Evolutionary conservation across 352 stramenopile species (phyloP).

Genomic region (Phytophthora cajani): DNA sequence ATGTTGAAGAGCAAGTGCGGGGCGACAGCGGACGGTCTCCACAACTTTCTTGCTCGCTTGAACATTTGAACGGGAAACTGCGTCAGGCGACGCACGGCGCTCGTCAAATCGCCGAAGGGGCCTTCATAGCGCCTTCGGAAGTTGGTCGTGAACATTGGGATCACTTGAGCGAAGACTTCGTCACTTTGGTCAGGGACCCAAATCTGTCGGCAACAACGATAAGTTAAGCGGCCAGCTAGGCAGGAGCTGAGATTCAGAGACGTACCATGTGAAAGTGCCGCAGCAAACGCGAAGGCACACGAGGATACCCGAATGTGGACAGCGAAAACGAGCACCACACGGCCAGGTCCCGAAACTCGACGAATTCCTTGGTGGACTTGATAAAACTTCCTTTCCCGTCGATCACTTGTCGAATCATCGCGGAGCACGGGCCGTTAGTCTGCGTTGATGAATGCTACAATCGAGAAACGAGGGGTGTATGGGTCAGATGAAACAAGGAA

Average conservation of each 20-base stretch:
- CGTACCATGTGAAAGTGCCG: conserved; percentile 73
- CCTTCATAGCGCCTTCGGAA: conserved; percentile 42
- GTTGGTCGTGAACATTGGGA: conserved; percentile 49
- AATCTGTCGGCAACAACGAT: conserved; percentile 30
- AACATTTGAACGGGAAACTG: conserved; percentile 60
- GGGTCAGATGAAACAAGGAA: background rate
- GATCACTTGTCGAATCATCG: conserved; percentile 70
- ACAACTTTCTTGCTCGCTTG: conserved; percentile 25
- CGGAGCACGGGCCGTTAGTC: conserved; percentile 35
- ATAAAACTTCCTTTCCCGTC: conserved; percentile 65
- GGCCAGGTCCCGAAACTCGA: conserved; percentile 59
- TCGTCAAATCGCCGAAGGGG: conserved; percentile 25
- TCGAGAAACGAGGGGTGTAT: background rate
- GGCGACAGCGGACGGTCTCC: conserved; percentile 36
- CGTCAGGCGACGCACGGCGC: conserved; percentile 34
- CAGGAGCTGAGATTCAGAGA: background rate
- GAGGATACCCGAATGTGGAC: conserved; percentile 47
- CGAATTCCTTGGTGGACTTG: conserved; percentile 58
- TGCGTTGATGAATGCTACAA: conserved; percentile 16
- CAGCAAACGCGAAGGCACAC: conserved; percentile 50
- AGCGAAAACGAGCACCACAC: conserved; percentile 61
- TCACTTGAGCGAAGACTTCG: conserved; percentile 45
- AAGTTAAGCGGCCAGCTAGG: background rate
- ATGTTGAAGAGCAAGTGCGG: conserved; percentile 57
- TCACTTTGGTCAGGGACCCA: conserved; percentile 51